Percentiles rank a stretch among this genome's conserved stretches.
These are phyloP conservation scores for Microdochium paspali DNA, from an alignment of 2,329 filamentous ascomycete genomes.

Conservation along the genomic window DNA sequence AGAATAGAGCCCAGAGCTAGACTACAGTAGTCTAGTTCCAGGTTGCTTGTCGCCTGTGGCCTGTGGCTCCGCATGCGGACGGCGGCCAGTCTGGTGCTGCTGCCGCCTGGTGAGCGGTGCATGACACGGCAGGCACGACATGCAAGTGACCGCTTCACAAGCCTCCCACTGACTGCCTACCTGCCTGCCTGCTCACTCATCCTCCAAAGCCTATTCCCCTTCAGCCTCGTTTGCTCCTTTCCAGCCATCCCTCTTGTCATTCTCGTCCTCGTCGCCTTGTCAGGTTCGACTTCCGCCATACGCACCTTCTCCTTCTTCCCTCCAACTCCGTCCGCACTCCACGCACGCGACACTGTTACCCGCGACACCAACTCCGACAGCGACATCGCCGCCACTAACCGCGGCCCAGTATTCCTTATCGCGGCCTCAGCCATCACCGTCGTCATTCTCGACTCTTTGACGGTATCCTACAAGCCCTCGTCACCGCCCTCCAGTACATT, in stretches of 20 bases:
- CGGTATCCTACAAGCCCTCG: neutral
- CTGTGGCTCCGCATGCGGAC: neutral
- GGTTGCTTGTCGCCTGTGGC: too few relatives aligned
- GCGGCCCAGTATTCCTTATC: neutral
- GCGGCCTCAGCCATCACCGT: neutral
- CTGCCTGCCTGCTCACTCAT: neutral
- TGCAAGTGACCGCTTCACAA: neutral
- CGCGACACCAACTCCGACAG: neutral
- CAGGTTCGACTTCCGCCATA: too few relatives aligned
- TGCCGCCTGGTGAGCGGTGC: neutral
- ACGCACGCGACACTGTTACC: too few relatives aligned
- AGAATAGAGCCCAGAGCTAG: too few relatives aligned
- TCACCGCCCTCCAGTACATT: neutral
- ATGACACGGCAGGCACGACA: slow-evolving; percentile 1
- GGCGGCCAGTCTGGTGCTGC: too few relatives aligned
- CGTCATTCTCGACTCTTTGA: neutral
- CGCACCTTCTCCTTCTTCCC: neutral
- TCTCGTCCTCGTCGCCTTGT: too few relatives aligned
- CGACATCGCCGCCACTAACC: neutral
- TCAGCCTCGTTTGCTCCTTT: too few relatives aligned
- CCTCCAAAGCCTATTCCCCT: neutral
- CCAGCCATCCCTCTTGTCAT: neutral
- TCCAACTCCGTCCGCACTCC: neutral
- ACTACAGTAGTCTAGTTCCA: too few relatives aligned
- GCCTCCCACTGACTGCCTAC: too few relatives aligned